Evolutionary conservation across 2,329 filamentous ascomycete genomes (phyloP).

Genomic region (Acarospora socialis): DNA sequence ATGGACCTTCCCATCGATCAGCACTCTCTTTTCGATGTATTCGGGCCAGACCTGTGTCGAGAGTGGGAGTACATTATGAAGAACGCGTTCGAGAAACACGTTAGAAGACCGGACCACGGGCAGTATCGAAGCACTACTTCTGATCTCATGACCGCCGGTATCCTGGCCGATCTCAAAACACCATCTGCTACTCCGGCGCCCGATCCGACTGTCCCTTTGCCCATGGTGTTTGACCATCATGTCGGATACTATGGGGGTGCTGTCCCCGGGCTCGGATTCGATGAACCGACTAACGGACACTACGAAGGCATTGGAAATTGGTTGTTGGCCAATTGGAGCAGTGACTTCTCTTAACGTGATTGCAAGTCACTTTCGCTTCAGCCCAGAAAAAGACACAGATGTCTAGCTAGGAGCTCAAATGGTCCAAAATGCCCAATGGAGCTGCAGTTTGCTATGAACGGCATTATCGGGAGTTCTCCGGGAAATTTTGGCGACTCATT

Average conservation of each 20-base stretch:
- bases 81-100: no score
- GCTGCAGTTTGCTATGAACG: no score
- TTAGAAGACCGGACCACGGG: constrained; percentile 11
- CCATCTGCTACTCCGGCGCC: constrained; percentile 11
- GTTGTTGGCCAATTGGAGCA: constrained; percentile 18
- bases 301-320: constrained; percentile 21
- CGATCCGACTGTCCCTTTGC: constrained; percentile 16
- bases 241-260: constrained; percentile 10
- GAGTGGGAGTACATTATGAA: constrained; percentile 16
- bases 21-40: constrained; percentile 15
- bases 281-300: constrained; percentile 15
- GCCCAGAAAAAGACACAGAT: no score
- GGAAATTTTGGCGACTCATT: no score
- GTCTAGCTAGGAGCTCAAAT: no score
- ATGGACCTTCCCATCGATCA: constrained; percentile 15
- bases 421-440: no score
- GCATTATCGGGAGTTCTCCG: no score
- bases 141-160: constrained; percentile 15
- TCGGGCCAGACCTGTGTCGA: constrained; percentile 18
- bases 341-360: no score
- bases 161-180: constrained; percentile 14
- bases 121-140: constrained; percentile 13
- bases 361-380: no score
- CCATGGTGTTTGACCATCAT: constrained; percentile 15
- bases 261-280: no score